Conservation (phyloP, 805 yeast genomes). For the Hanseniaspora lindneri region DNA sequence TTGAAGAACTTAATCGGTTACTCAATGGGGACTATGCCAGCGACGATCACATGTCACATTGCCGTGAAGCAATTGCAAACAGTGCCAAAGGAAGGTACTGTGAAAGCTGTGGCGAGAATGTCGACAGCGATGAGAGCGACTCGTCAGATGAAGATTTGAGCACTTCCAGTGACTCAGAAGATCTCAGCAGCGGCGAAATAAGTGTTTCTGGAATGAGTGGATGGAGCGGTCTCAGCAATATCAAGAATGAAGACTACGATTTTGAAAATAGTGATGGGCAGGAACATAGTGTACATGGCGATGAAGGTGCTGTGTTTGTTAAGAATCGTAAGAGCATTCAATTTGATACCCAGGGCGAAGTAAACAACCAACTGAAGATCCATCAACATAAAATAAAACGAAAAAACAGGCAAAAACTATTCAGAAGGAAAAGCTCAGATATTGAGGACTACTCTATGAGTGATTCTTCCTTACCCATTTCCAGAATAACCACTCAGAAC, state of each 20-base stretch:
- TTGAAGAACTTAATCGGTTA: constrained; percentile 9
- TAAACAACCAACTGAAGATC: constrained; percentile 15
- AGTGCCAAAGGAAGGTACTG: background rate
- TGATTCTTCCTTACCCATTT: constrained; percentile 12
- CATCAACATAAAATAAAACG: constrained; percentile 10
- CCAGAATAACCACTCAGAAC: constrained; percentile 15
- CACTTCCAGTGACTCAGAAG: constrained; percentile 3
- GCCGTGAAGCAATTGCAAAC: background rate
- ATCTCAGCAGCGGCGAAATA: constrained; percentile 9
- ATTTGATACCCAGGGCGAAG: constrained; percentile 15
- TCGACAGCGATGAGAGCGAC: background rate
- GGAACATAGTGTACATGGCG: background rate
- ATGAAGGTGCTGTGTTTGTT: background rate
- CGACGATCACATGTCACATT: background rate
- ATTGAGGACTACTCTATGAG: constrained; percentile 8
- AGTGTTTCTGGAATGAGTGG: constrained; percentile 16
- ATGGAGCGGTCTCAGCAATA: constrained; percentile 13
- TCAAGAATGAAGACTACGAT: constrained; percentile 2
- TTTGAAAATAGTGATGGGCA: background rate
- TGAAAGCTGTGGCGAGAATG: constrained; percentile 9
- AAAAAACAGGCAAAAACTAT: background rate
- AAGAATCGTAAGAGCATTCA: constrained; percentile 12
- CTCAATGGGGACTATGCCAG: constrained; percentile 7
- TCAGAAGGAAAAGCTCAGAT: background rate
- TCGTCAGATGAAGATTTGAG: background rate